These are phyloP conservation scores for Aspergillus ustus DNA, from an alignment of 2,329 filamentous ascomycete genomes.

Conservation along the genomic window DNA sequence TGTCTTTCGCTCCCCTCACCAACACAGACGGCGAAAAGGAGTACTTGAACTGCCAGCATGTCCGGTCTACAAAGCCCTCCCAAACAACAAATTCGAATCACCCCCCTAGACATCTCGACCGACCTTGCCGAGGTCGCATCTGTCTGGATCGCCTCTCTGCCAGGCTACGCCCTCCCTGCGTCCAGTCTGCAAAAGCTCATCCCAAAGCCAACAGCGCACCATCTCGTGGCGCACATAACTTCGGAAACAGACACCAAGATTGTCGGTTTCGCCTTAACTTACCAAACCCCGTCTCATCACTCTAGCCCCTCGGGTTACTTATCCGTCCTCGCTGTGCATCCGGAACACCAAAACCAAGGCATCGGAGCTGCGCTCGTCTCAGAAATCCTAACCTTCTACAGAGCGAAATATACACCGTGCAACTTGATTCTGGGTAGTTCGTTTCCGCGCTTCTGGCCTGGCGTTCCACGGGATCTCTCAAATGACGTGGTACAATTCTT, in stretches of 20 bases:
- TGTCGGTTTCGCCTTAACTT: constrained; percentile 46
- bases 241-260: constrained; percentile 18
- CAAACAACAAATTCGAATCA: constrained; percentile 6
- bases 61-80: neutral
- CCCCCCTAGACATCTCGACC: constrained; percentile 24
- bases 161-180: constrained; percentile 39
- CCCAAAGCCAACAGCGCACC: constrained; percentile 31
- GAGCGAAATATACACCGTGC: constrained; percentile 30
- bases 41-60: neutral
- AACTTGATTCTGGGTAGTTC: constrained; percentile 33
- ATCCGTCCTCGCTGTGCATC: constrained; percentile 44
- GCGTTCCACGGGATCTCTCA: constrained; percentile 46
- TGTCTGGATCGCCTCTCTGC: constrained; percentile 44
- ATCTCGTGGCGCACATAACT: constrained; percentile 40
- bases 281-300: constrained; percentile 29
- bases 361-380: constrained; percentile 44
- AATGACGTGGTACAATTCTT: constrained; percentile 45
- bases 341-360: constrained; percentile 40
- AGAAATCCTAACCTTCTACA: constrained; percentile 34
- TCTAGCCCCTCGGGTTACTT: constrained; percentile 36
- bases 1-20: neutral
- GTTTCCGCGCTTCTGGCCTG: constrained; percentile 54
- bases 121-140: constrained; percentile 37
- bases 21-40: neutral
- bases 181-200: constrained; percentile 36